Evolutionary conservation across 352 stramenopile species (phyloP), one percentile per base, ranked within the genome.

Genomic region (Phytophthora foliorum): DNA sequence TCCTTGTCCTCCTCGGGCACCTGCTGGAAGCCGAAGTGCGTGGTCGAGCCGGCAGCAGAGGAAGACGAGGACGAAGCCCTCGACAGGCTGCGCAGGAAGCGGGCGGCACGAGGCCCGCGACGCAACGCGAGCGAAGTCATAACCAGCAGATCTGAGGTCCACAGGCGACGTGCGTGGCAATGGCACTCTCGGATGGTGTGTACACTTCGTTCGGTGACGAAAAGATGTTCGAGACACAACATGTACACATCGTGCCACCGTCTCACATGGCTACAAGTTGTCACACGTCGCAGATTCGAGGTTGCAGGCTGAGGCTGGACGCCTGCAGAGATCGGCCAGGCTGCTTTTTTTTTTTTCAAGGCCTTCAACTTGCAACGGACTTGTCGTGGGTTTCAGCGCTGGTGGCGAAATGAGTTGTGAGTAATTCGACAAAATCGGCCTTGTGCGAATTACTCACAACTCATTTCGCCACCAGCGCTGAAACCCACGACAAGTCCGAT

Each of bases 1-100:
- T 99, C 97, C 84, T 99, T 99, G 57, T 95, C 92, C 53, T 91
- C 81, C 55, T 94, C 86, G 36, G 81, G 79, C 45, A 99, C 94
- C 71, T 98, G 75, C 69, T 93, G 82, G 74, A 97, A 98, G 51
- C 92, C 92, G 66, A 96, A 96, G 74, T 96, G 89, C 57, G 89
- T 96, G 45, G 83, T 96, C 46, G 63, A 72, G 32, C 29, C 46
- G 44, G 67, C 32, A n/a, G 8, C 17, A 19, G 53, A 53, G 29
- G 60, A 49, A 6, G 65, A 46, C 6, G 46, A 53, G 4, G 52
- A 42, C 7, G 57, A 44, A 1, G 57, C 7, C 0, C 48, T 63
- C 4, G 69, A 77, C 22, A 75, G 25, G 31, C 50, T 41, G 51
- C 68, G 68, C 24, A 76, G 34, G 42, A 69, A 22, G 36, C 46